Conservation (phyloP, 768 basidiomycete genomes). For the Trametes cingulata region DNA sequence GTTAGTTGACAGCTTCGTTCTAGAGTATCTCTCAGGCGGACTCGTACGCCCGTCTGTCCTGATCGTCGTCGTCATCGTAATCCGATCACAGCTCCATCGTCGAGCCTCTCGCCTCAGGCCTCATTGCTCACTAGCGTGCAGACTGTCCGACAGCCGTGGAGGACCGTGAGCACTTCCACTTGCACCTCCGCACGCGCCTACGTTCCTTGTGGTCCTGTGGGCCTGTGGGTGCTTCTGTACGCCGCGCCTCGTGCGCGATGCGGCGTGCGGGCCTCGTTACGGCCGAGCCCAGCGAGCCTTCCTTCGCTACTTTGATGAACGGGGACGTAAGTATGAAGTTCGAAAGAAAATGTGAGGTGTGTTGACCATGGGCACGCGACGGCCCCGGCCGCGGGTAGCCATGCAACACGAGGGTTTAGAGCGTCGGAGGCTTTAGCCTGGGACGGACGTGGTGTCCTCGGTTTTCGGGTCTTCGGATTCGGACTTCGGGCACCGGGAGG, state of each 20-base stretch:
- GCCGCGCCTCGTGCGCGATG: not conserved
- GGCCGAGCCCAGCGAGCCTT: not conserved
- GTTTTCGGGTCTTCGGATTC: not conserved
- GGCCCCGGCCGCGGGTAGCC: not conserved
- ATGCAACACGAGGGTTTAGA: not conserved
- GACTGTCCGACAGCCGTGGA: too few species aligned
- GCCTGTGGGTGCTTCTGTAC: constrained; percentile 1
- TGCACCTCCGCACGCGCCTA: not conserved
- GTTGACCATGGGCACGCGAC: too few species aligned
- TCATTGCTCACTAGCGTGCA: too few species aligned
- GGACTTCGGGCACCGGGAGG: too few species aligned
- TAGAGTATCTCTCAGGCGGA: constrained; percentile 8
- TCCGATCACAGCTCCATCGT: not conserved
- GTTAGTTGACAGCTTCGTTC: not conserved
- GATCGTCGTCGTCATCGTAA: constrained; percentile 11
- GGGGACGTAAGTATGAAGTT: too few species aligned
- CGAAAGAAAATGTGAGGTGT: too few species aligned
- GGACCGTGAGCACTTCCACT: too few species aligned
- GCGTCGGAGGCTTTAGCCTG: not conserved
- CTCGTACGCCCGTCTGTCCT: too few species aligned
- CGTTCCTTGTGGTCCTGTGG: not conserved
- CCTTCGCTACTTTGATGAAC: too few species aligned
- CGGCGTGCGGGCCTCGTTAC: not conserved
- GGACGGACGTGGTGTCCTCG: not conserved
- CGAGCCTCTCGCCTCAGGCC: not conserved